Percentiles rank a stretch among this genome's conserved stretches.
Evolutionary conservation across 1,139 yeast species (phyloP).

Genomic region (Pichia sp.): DNA sequence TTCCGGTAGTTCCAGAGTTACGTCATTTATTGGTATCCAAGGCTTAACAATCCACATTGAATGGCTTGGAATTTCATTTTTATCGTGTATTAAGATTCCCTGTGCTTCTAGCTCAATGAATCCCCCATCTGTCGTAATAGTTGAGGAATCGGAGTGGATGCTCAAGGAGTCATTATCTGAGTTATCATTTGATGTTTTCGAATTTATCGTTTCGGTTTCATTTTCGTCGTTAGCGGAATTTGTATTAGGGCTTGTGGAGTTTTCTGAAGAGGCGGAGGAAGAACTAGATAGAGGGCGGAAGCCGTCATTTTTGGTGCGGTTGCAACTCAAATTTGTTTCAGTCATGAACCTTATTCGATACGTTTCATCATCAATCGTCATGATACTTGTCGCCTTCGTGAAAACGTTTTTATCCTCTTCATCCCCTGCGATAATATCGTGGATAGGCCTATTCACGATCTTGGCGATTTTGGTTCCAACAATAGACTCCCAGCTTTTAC

Average conservation of each 20-base stretch:
- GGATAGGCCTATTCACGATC: slow-evolving; percentile 55
- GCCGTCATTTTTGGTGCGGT: background rate
- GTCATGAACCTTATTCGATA: slow-evolving; percentile 72
- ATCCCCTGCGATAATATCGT: slow-evolving; percentile 61
- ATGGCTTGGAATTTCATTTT: slow-evolving; percentile 60
- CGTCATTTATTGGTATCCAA: slow-evolving; percentile 53
- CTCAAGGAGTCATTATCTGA: slow-evolving; percentile 28
- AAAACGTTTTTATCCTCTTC: slow-evolving; percentile 66
- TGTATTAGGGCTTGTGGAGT: background rate
- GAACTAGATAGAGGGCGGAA: background rate
- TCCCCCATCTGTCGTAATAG: slow-evolving; percentile 44
- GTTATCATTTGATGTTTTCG: slow-evolving; percentile 11
- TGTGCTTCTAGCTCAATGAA: slow-evolving; percentile 83
- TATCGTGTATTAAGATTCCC: slow-evolving; percentile 83
- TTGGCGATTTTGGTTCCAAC: slow-evolving; percentile 61
- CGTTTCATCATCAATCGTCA: slow-evolving; percentile 71
- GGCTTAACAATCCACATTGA: slow-evolving; percentile 94
- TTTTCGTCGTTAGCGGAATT: slow-evolving; percentile 19
- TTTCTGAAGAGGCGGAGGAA: background rate
- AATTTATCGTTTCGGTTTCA: slow-evolving; percentile 16
- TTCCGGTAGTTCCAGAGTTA: slow-evolving; percentile 63
- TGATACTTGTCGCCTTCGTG: slow-evolving; percentile 61
- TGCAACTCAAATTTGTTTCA: slow-evolving; percentile 36
- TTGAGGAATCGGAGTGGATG: slow-evolving; percentile 27
- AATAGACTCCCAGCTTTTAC: slow-evolving; percentile 72